Conservation (phyloP, 1,284 basidiomycete species). For the Phlebopus sp. region DNA sequence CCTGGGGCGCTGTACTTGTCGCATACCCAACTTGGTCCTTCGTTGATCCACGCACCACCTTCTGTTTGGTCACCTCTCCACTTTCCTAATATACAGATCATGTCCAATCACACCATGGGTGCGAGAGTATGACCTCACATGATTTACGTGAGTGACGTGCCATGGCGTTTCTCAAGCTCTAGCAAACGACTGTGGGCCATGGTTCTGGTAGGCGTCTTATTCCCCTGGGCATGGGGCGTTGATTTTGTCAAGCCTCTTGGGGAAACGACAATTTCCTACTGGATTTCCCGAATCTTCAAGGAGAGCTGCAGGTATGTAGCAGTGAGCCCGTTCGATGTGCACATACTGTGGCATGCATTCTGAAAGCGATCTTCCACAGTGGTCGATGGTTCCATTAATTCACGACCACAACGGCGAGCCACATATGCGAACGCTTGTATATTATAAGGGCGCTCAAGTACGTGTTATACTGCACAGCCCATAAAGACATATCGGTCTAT, state of each 20-base stretch:
- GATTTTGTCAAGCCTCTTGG: not conserved
- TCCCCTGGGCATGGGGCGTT: not conserved
- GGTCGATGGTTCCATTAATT: slow-evolving; percentile 1
- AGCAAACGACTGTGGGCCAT: too few relatives aligned
- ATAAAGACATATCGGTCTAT: too few relatives aligned
- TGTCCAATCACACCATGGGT: not conserved
- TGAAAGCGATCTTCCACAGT: slow-evolving; percentile 17
- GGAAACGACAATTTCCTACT: not conserved
- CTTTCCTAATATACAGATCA: not conserved
- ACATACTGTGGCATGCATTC: slow-evolving; percentile 9
- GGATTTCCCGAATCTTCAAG: not conserved
- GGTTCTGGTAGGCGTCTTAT: too few relatives aligned
- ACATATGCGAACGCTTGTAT: not conserved
- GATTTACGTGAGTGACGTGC: not conserved
- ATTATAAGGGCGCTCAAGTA: not conserved
- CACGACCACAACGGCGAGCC: not conserved
- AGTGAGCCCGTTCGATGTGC: not conserved
- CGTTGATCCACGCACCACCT: not conserved
- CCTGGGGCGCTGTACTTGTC: not conserved
- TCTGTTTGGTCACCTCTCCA: not conserved
- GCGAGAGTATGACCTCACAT: too few relatives aligned
- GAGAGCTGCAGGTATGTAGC: not conserved
- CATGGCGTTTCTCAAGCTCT: too few relatives aligned
- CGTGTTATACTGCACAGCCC: not conserved
- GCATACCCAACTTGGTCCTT: not conserved